phyloP scores from a whole-genome alignment of 768 basidiomycete genomes.

The Sistotremastrum niveocremeum region DNA sequence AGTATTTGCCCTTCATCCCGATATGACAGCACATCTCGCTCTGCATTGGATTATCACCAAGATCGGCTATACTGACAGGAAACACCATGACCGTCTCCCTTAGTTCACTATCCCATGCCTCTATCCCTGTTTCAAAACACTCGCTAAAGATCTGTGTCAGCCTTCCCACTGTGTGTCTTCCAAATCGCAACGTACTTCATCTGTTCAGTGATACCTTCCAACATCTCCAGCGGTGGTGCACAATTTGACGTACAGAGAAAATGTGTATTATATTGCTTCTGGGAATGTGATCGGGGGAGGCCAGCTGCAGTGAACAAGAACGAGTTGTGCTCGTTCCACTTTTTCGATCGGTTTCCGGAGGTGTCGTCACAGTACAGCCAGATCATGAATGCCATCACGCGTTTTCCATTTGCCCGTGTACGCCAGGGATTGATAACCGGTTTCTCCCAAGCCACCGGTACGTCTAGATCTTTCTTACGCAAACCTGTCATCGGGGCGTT shows the following conservation, averaged over 20 bases:
- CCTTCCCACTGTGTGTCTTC: too few species aligned
- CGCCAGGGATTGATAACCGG: constrained; percentile 10
- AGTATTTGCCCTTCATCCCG: constrained; percentile 6
- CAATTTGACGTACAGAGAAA: constrained; percentile 15
- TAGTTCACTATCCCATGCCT: constrained; percentile 8
- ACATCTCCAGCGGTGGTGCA: constrained; percentile 13
- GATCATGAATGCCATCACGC: constrained; percentile 7
- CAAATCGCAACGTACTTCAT: constrained; percentile 9
- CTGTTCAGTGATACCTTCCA: constrained; percentile 10
- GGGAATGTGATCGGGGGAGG: constrained; percentile 3
- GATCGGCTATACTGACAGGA: too few species aligned
- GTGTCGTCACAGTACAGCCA: constrained; percentile 17
- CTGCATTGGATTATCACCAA: constrained; percentile 11
- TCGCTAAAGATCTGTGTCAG: too few species aligned
- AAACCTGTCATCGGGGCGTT: too few species aligned
- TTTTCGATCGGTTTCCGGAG: constrained; percentile 16
- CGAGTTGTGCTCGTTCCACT: constrained; percentile 18
- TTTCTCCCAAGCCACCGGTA: too few species aligned
- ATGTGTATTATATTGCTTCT: constrained; percentile 9
- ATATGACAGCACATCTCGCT: constrained; percentile 6
- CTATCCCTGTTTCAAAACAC: constrained; percentile 10
- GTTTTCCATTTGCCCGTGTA: constrained; percentile 2
- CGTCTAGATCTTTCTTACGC: too few species aligned
- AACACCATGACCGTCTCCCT: constrained; percentile 20
- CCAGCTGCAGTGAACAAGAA: constrained; percentile 16